These are phyloP conservation scores for Penicillium verrucosum DNA, from an alignment of 2,329 filamentous ascomycete species.

Conservation along the genomic window DNA sequence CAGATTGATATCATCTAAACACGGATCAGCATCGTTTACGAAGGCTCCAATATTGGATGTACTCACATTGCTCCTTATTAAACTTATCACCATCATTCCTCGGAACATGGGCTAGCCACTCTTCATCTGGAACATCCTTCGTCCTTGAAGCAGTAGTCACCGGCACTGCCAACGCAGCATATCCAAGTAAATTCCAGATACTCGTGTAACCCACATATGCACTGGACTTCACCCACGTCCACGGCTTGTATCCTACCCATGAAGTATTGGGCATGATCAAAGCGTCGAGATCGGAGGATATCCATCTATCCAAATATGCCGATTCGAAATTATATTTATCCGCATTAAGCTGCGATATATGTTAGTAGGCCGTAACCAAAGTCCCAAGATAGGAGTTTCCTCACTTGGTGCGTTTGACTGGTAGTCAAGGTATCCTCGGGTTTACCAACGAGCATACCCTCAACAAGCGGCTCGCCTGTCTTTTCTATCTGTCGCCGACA, in stretches of 20 bases:
- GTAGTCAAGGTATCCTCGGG: slow-evolving; percentile 26
- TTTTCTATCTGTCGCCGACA: slow-evolving; percentile 28
- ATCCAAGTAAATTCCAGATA: slow-evolving; percentile 38
- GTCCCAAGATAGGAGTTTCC: not conserved
- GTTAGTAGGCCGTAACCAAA: not conserved
- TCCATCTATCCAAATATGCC: slow-evolving; percentile 31
- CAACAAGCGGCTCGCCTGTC: slow-evolving; percentile 33
- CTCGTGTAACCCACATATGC: slow-evolving; percentile 37
- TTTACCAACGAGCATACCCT: slow-evolving; percentile 37
- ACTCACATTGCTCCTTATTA: slow-evolving; percentile 34
- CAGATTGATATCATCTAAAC: slow-evolving; percentile 31
- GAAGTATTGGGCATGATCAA: slow-evolving; percentile 34
- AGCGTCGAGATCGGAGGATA: slow-evolving; percentile 31
- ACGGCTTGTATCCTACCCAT: slow-evolving; percentile 33
- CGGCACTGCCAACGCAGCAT: slow-evolving; percentile 32
- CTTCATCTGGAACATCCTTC: slow-evolving; percentile 26
- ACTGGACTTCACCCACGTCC: slow-evolving; percentile 34
- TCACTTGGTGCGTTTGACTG: slow-evolving; percentile 28
- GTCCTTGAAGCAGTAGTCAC: slow-evolving; percentile 28
- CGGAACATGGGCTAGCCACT: slow-evolving; percentile 35
- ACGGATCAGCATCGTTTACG: not conserved
- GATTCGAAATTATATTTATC: slow-evolving; percentile 31
- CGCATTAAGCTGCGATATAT: slow-evolving; percentile 20
- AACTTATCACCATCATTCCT: slow-evolving; percentile 32
- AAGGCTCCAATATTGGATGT: not conserved